phyloP scores from a whole-genome alignment of 2,329 filamentous ascomycete genomes.

The Neofusicoccum sp. region DNA sequence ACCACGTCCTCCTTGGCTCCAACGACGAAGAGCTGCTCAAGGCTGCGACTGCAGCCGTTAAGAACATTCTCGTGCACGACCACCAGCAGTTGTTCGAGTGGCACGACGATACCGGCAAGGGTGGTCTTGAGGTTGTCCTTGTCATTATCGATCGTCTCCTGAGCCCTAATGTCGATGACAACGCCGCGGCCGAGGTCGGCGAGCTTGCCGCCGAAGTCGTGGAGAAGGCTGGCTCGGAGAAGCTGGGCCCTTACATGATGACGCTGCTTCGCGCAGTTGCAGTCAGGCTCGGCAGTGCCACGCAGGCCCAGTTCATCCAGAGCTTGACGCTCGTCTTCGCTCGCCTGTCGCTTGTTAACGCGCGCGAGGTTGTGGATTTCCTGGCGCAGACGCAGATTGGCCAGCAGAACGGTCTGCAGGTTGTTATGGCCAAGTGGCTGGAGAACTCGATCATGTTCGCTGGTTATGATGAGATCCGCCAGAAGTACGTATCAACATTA shows the following conservation, averaged over 20 bases:
- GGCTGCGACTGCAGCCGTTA: constrained; percentile 79
- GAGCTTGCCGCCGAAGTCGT: constrained; percentile 91
- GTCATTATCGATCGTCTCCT: constrained; percentile 90
- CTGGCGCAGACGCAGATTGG: constrained; percentile 79
- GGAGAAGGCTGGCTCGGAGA: constrained; percentile 88
- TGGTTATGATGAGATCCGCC: constrained; percentile 95
- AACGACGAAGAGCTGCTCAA: constrained; percentile 86
- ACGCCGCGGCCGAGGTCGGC: constrained; percentile 92
- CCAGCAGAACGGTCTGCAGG: constrained; percentile 76
- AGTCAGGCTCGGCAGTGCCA: constrained; percentile 74
- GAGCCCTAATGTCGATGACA: constrained; percentile 80
- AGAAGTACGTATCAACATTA: constrained; percentile 66
- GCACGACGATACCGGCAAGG: constrained; percentile 74
- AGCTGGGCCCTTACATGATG: constrained; percentile 83
- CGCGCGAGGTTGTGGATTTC: constrained; percentile 89
- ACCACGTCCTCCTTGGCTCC: constrained; percentile 75
- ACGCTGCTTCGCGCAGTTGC: constrained; percentile 89
- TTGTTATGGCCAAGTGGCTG: constrained; percentile 92
- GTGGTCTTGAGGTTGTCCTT: constrained; percentile 82
- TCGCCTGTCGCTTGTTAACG: constrained; percentile 78
- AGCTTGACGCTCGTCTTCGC: constrained; percentile 95
- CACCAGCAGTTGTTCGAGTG: constrained; percentile 86
- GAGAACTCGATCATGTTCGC: constrained; percentile 97
- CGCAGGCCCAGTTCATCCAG: constrained; percentile 88
- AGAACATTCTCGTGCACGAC: constrained; percentile 87